Evolutionary conservation across 1,284 basidiomycete genomes (phyloP).

Genomic region (Papiliotrema nemorosa): DNA sequence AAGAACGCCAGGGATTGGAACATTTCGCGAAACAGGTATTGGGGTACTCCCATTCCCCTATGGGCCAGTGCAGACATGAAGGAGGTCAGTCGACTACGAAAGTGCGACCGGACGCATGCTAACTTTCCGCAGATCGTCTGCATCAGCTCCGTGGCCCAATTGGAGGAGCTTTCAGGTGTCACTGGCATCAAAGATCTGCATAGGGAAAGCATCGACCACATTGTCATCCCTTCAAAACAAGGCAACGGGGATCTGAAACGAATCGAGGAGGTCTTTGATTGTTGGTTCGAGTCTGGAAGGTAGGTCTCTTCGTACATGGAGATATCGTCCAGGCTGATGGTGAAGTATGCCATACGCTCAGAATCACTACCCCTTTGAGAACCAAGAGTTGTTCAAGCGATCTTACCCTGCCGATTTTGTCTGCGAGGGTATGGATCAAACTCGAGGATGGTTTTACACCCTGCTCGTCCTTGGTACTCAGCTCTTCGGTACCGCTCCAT

Average conservation of each 20-base stretch:
- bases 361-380: conserved; percentile 96
- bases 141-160: conserved; percentile 81
- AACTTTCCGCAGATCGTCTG: conserved; percentile 64
- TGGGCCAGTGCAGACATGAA: conserved; percentile 93
- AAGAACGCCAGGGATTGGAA: conserved; percentile 99
- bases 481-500: conserved; percentile 87
- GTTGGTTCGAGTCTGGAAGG: conserved; percentile 99
- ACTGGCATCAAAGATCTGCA: conserved; percentile 89
- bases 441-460: conserved; percentile 99
- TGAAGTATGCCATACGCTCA: conserved; percentile 97
- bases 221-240: conserved; percentile 89
- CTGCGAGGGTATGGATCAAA: conserved; percentile 94
- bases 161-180: conserved; percentile 82
- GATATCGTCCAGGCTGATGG: background rate
- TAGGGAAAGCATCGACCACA: conserved; percentile 89
- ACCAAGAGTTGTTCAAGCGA: conserved; percentile 65
- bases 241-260: conserved; percentile 88
- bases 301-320: conserved; percentile 31
- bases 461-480: conserved; percentile 92
- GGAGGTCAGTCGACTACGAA: conserved; percentile 59
- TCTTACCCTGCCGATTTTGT: conserved; percentile 98
- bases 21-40: conserved; percentile 97
- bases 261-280: conserved; percentile 97
- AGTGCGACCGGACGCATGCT: background rate
- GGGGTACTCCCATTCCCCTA: conserved; percentile 96